These are phyloP conservation scores for Platanthera guangdongensis DNA, from an alignment of 106 monocot species.

Conservation along the genomic window DNA sequence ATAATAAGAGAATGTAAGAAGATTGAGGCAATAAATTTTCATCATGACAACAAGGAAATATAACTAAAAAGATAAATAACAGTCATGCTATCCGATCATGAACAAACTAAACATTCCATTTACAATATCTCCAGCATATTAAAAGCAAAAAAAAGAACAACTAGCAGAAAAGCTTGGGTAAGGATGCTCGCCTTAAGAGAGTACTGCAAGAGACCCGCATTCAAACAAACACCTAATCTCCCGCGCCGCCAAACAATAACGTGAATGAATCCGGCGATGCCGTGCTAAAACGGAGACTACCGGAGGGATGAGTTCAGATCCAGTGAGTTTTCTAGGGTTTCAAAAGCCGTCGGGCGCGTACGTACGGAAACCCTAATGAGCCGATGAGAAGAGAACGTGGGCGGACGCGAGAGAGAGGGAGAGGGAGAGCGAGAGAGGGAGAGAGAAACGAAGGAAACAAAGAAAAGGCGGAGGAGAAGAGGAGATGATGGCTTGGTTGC, in stretches of 20 bases:
- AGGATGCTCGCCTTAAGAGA: background rate
- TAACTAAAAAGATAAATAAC: background rate
- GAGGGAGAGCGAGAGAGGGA: conserved; percentile 9
- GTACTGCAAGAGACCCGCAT: background rate
- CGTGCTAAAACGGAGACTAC: background rate
- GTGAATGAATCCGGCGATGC: conserved; percentile 8
- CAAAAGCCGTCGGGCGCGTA: background rate
- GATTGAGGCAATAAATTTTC: background rate
- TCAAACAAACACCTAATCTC: conserved; percentile 1
- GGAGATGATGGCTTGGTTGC: conserved; percentile 6
- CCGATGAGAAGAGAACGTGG: background rate
- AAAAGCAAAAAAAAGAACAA: background rate
- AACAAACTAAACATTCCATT: background rate
- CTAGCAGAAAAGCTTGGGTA: background rate
- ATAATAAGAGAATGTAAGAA: background rate
- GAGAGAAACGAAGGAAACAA: background rate
- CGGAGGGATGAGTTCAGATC: conserved; percentile 15
- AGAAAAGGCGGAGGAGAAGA: background rate
- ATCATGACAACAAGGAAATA: background rate
- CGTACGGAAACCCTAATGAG: conserved; percentile 3
- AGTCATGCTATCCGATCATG: background rate
- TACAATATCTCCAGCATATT: background rate
- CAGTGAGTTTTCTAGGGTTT: background rate
- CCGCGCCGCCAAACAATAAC: background rate
- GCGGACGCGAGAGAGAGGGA: conserved; percentile 5